These are phyloP conservation scores for Lactarius psammicola DNA, from an alignment of 768 basidiomycete species.

Conservation along the genomic window DNA sequence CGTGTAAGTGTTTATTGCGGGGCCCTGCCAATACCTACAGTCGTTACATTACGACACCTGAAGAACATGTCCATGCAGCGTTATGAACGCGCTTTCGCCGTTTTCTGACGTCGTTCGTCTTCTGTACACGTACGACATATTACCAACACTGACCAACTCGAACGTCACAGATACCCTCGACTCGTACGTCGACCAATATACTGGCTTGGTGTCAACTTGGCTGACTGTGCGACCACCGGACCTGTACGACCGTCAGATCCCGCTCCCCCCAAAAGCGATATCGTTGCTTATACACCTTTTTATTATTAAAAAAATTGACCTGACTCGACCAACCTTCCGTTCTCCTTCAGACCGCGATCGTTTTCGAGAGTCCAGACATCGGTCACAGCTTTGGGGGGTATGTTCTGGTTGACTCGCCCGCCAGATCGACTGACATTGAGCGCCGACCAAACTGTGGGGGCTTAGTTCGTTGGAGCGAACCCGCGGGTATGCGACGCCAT, in stretches of 20 bases:
- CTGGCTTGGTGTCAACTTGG: conserved; percentile 61
- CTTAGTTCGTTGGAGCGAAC: conserved; percentile 72
- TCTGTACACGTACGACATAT: conserved; percentile 14
- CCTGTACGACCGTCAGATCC: conserved; percentile 59
- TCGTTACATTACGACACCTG: conserved; percentile 69
- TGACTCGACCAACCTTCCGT: background rate
- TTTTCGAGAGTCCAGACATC: conserved; percentile 57
- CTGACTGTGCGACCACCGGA: conserved; percentile 40
- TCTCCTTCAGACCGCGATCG: conserved; percentile 50
- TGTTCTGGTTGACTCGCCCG: conserved; percentile 54
- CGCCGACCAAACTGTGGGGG: conserved; percentile 57
- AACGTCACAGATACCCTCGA: conserved; percentile 61
- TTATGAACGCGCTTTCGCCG: conserved; percentile 79
- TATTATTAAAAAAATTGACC: background rate
- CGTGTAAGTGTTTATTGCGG: conserved; percentile 74
- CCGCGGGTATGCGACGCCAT: conserved; percentile 53
- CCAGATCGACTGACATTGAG: conserved; percentile 47
- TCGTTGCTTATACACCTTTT: conserved; percentile 54
- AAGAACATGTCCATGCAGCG: conserved; percentile 75
- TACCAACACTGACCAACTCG: conserved; percentile 8
- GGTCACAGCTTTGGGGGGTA: conserved; percentile 58
- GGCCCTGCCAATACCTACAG: conserved; percentile 81
- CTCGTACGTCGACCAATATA: conserved; percentile 76
- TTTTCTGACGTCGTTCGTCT: conserved; percentile 70
- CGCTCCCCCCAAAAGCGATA: conserved; percentile 61